Base-by-base conservation (phyloP, 1,139 yeast species). In the Yamadazyma taylorii region DNA sequence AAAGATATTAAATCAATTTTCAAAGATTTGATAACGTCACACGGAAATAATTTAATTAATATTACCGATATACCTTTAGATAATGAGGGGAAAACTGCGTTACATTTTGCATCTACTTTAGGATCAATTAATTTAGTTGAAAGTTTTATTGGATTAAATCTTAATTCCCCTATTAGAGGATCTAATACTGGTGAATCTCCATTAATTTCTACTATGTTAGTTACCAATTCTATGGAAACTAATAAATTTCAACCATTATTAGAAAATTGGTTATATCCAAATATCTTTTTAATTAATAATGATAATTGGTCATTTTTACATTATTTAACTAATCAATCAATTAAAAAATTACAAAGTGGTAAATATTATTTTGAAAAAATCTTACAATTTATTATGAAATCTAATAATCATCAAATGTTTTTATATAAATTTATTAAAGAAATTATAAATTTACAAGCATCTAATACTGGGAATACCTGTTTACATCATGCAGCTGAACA, bases 401-500 rank as follows among this genome's bases (percentile, higher is more conserved):
- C 37, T 2, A 41, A 44, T n/a, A 39, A 45, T 23, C 66, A 67
- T 42, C 69, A 78, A 33, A 65, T 75, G 33, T 67, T 74, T 22
- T 67, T 90, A 36, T 71, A 77, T n/a, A 73, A 79, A 49, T 79
- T 88, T 45, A 75, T 84, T 58, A 63, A 68, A 11, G 79, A 79
- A 32, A 73, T 89, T 37, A 79, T 89, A 19, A 87, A 90, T 55
- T 75, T 81, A 2, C 85, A 82, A 47, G 97, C 90, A 56, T 71
- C 79, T 35, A 51, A 50, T 11, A 82, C 83, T 49, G 98, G 97
- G 28, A 95, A 90, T 54, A 88, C 96, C 0, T 81, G 92, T 38
- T 68, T 92, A 41, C 95, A 90, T 57, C 78, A 89, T 42, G 97
- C 97, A 0, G 94, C 96, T 0, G 82, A 95, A 53, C 75, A 83